phyloP scores from a whole-genome alignment of 768 basidiomycete species.

The Leccinum ochraceum region DNA sequence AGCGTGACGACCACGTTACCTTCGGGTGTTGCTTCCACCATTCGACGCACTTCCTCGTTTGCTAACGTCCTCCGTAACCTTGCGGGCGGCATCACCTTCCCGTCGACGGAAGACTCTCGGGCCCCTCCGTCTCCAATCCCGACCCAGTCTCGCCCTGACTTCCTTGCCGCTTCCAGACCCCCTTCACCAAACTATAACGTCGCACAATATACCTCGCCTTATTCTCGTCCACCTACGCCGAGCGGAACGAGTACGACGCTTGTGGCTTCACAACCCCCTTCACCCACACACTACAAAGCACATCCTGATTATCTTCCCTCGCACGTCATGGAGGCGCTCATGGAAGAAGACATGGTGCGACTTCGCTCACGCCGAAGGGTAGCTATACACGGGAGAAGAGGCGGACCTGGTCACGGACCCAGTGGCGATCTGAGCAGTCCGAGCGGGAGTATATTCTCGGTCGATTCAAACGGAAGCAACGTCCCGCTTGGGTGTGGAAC shows the following conservation, averaged over 20 bases:
- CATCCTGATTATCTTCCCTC: slow-evolving; percentile 64
- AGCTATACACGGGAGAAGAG: slow-evolving; percentile 41
- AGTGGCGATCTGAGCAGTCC: slow-evolving; percentile 59
- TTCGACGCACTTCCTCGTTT: slow-evolving; percentile 79
- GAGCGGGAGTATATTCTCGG: slow-evolving; percentile 74
- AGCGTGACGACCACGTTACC: slow-evolving; percentile 63
- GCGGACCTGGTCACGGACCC: slow-evolving; percentile 39
- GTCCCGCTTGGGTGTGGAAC: slow-evolving; percentile 79
- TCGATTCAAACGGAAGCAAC: slow-evolving; percentile 66
- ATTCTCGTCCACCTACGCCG: slow-evolving; percentile 56
- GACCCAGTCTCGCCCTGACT: slow-evolving; percentile 25
- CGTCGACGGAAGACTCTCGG: slow-evolving; percentile 56
- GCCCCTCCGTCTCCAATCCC: slow-evolving; percentile 37
- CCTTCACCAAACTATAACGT: slow-evolving; percentile 80
- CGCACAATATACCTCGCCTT: slow-evolving; percentile 77
- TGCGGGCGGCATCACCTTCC: slow-evolving; percentile 72
- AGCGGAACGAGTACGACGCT: slow-evolving; percentile 22
- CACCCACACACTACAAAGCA: slow-evolving; percentile 35
- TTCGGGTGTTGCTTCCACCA: slow-evolving; percentile 62
- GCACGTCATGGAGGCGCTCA: slow-evolving; percentile 84
- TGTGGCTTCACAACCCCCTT: slow-evolving; percentile 31
- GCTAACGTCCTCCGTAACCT: slow-evolving; percentile 73
- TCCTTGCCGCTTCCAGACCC: slow-evolving; percentile 56
- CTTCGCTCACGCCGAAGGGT: slow-evolving; percentile 65
- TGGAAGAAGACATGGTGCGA: slow-evolving; percentile 95